Conservation (phyloP, 768 basidiomycete genomes). For the Suillus spraguei region DNA sequence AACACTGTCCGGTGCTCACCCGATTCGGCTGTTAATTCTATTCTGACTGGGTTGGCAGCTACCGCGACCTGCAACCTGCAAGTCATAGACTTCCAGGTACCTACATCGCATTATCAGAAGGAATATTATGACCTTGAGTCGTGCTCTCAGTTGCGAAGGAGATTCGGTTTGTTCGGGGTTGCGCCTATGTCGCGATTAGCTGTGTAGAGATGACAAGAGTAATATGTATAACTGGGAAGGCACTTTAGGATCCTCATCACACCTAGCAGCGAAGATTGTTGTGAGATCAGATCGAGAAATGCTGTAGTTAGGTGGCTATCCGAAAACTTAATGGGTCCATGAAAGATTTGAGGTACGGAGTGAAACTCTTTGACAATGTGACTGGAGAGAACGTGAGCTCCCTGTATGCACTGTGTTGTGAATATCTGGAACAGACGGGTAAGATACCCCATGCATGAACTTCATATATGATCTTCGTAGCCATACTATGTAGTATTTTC, state of each 20-base stretch:
- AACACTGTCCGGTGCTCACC: background rate
- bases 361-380: too few species aligned
- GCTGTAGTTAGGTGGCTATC: slow-evolving; percentile 55
- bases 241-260: background rate
- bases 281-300: slow-evolving; percentile 43
- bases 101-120: background rate
- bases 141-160: background rate
- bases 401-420: too few species aligned
- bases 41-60: background rate
- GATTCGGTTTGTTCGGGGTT: background rate
- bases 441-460: too few species aligned
- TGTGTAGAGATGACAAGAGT: background rate
- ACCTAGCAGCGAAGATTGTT: background rate
- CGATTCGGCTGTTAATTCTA: background rate
- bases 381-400: too few species aligned
- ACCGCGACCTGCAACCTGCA: background rate
- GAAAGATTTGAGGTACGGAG: too few species aligned
- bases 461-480: too few species aligned
- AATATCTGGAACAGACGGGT: too few species aligned
- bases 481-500: too few species aligned
- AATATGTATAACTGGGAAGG: background rate
- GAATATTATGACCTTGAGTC: background rate
- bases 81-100: background rate
- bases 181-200: background rate
- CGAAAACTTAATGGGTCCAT: slow-evolving; percentile 40